phyloP scores from a whole-genome alignment of 441 rosid genomes.

The Monsonia emarginata region DNA sequence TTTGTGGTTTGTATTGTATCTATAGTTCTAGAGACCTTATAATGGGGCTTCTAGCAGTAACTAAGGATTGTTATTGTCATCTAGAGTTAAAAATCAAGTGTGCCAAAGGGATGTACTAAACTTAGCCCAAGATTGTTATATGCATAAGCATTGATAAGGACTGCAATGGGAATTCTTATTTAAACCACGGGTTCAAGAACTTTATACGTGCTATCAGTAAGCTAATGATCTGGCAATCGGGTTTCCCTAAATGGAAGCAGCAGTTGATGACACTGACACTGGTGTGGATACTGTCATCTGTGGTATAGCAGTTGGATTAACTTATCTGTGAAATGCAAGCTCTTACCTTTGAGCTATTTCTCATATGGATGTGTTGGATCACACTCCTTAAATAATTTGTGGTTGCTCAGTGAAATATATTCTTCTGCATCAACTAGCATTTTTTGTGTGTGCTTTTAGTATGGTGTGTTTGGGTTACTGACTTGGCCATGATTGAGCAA shows the following conservation, averaged over 20 bases:
- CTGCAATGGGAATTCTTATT: neutral
- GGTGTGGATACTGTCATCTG: neutral
- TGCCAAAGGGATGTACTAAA: neutral
- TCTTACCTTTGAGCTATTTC: neutral
- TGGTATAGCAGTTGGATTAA: neutral
- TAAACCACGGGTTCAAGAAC: neutral
- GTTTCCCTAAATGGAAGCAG: neutral
- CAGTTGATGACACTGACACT: neutral
- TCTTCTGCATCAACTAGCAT: neutral
- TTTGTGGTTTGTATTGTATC: constrained; percentile 1
- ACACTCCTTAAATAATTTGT: neutral
- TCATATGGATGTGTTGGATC: neutral
- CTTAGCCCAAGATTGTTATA: neutral
- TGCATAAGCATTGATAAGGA: neutral
- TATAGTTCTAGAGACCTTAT: neutral
- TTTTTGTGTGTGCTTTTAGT: neutral
- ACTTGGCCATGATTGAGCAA: neutral
- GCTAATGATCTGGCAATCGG: neutral
- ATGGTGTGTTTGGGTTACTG: neutral
- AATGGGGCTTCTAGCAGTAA: neutral
- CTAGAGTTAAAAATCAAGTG: neutral
- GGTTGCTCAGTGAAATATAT: neutral
- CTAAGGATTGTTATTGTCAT: neutral
- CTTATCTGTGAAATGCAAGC: neutral
- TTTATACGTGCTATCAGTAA: neutral